Evolutionary conservation across 2,329 filamentous ascomycete genomes (phyloP), one percentile per base, ranked within the genome.

Genomic region (Stemphylium lycopersici): DNA sequence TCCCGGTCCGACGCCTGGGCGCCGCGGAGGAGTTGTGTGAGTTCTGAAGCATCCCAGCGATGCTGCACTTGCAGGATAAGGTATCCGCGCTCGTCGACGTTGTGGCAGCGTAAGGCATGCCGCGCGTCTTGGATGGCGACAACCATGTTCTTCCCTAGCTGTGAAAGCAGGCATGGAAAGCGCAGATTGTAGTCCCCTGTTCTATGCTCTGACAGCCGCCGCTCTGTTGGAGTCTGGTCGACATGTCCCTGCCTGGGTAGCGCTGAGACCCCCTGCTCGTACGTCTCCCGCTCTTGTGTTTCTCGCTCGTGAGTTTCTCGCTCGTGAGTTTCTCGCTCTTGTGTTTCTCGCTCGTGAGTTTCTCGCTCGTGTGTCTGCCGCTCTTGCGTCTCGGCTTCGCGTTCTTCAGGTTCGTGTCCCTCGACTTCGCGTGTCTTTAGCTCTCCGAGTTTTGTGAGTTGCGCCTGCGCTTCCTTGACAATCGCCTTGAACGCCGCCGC

Each of bases 121-220:
- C 16, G 42, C 15, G 47, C 48, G 16, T 52, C 0, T 16, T 48
- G 15, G 24, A 56, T 56, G 22, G 48, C 44, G 2, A 11, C 6
- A 42, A 50, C 52, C 20, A 55, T 43, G 4, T 55, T 55, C 20
- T 45, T 40, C 4, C 39, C 20, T 16, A 55, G 52, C 39, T 55
- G 18, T 31, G 18, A 45, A 44, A 18, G 52, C 11, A 11, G 4
- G 29, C 26, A 55, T 45, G 18, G 39, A 29, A 44, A 45, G 2
- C 34, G 34, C 4, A 49, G 45, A 49, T 37, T 26, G 3, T 5
- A 37, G 3, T 2, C 2, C 34, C 3, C 15, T 18, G 15, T 37
- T 18, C 34, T 20, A 20, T n/a, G 6, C 3, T 37, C 15, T 18
- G 34, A 8, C 7, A 36, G 33, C 33, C 33, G 12, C 33, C 33